Conservation (phyloP, 495 filamentous ascomycete genomes). For the Parmelia sp. region DNA sequence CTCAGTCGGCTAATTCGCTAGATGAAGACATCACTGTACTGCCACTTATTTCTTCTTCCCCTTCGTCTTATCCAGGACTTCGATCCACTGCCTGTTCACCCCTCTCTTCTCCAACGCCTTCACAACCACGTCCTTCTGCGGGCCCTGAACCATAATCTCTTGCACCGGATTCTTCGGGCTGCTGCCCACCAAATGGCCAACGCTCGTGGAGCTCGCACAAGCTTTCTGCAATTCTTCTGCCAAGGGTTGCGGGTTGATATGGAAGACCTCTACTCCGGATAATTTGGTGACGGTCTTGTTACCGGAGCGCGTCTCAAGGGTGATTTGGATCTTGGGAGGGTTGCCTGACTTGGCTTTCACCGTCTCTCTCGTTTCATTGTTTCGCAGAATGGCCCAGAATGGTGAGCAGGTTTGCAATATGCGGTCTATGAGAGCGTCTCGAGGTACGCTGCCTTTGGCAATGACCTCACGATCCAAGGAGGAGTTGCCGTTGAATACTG, state of each 20-base stretch:
- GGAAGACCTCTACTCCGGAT: constrained; percentile 55
- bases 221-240: constrained; percentile 66
- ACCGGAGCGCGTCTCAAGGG: constrained; percentile 59
- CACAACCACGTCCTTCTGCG: constrained; percentile 55
- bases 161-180: constrained; percentile 57
- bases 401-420: constrained; percentile 47
- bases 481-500: constrained; percentile 46
- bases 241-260: constrained; percentile 52
- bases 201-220: constrained; percentile 65
- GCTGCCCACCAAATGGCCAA: constrained; percentile 52
- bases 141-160: constrained; percentile 67
- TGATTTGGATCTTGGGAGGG: constrained; percentile 53
- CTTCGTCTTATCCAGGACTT: constrained; percentile 65
- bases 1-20: background rate
- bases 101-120: constrained; percentile 57
- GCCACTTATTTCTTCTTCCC: constrained; percentile 49
- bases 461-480: constrained; percentile 52
- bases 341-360: constrained; percentile 59
- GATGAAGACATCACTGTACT: background rate
- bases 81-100: constrained; percentile 52
- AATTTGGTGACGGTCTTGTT: constrained; percentile 64
- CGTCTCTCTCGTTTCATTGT: constrained; percentile 42
- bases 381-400: constrained; percentile 53
- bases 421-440: constrained; percentile 58
- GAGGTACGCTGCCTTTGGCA: constrained; percentile 52